Evolutionary conservation across 1,139 yeast species (phyloP), one percentile per base, ranked within the genome.

Genomic region (Candida sanyaensis): DNA sequence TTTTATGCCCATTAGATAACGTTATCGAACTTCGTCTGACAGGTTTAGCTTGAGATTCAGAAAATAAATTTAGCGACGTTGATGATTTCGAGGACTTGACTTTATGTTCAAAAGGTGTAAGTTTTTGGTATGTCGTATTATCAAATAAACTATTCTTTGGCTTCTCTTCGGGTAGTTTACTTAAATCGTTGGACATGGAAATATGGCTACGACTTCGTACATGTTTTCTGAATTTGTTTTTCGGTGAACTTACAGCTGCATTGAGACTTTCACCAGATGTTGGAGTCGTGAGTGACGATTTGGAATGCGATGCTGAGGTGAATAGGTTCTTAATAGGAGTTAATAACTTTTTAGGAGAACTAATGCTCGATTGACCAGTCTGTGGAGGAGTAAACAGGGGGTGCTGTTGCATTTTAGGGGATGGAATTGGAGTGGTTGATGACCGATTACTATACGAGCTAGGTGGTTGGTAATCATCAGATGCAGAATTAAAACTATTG

Each of bases 251-350:
- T 9, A 41, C 46, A 21, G 26, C 43, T 3, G 44, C 32, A 8
- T 41, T 42, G 7, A 50, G 30, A 37, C 41, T 46, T 6, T 53
- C 56, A 44, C 42, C 52, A 21, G 54, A 47, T 44, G 43, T 54
- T 23, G 60, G 57, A 5, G 53, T 43, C 3, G 49, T 38, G 2
- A 42, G 39, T 7, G 50, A 38, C 24, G 55, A 45, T 26, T 47
- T 50, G 8, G 50, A 28, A 43, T 50, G 49, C 12, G 66, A 62
- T 3, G 64, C 58, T 13, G 63, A 58, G 13, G 65, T 55, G 51
- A 75, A 75, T 46, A 75, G 55, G 56, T 73, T 73, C 56, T 68
- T 71, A 32, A 75, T 74, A 9, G 80, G 80, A 0, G 74, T 68
- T 28, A 75, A 58, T 29, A 75, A 58, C 54, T 73, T 74, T 54